These are phyloP conservation scores for Tremellales sp. DNA, from an alignment of 1,284 basidiomycete genomes.

Conservation along the genomic window DNA sequence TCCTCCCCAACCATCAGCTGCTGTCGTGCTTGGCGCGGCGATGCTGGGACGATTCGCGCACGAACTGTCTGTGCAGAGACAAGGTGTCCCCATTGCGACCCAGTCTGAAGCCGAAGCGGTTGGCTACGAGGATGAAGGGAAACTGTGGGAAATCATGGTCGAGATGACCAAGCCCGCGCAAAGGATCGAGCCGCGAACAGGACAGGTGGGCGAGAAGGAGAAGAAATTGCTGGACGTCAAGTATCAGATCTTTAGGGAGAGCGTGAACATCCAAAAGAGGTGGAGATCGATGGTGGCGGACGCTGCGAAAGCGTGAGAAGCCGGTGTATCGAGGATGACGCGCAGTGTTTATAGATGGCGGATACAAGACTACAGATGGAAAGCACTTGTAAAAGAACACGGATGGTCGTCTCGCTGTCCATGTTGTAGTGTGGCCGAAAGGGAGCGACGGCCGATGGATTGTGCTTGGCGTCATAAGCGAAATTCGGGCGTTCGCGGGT, in stretches of 20 bases:
- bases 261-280: slow-evolving; percentile 77
- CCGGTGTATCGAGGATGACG: too few relatives aligned
- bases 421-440: too few relatives aligned
- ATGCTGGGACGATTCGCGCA: slow-evolving; percentile 89
- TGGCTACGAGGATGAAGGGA: slow-evolving; percentile 59
- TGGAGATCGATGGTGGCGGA: slow-evolving; percentile 41
- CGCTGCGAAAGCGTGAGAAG: slow-evolving; percentile 21
- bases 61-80: slow-evolving; percentile 52
- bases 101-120: slow-evolving; percentile 52
- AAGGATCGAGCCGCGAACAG: slow-evolving; percentile 64
- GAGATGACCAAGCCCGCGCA: slow-evolving; percentile 87
- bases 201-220: slow-evolving; percentile 52
- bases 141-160: slow-evolving; percentile 91
- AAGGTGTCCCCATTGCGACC: slow-evolving; percentile 39
- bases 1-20: slow-evolving; percentile 69
- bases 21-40: slow-evolving; percentile 87
- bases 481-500: too few relatives aligned
- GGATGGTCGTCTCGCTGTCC: too few relatives aligned
- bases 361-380: too few relatives aligned
- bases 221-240: slow-evolving; percentile 79
- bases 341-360: too few relatives aligned
- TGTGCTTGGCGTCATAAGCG: too few relatives aligned
- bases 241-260: slow-evolving; percentile 88
- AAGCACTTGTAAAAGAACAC: too few relatives aligned
- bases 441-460: too few relatives aligned